Percentiles rank a stretch among this genome's conserved stretches.
phyloP scores from a whole-genome alignment of 345 rosid species.

The Hypericum perforatum region DNA sequence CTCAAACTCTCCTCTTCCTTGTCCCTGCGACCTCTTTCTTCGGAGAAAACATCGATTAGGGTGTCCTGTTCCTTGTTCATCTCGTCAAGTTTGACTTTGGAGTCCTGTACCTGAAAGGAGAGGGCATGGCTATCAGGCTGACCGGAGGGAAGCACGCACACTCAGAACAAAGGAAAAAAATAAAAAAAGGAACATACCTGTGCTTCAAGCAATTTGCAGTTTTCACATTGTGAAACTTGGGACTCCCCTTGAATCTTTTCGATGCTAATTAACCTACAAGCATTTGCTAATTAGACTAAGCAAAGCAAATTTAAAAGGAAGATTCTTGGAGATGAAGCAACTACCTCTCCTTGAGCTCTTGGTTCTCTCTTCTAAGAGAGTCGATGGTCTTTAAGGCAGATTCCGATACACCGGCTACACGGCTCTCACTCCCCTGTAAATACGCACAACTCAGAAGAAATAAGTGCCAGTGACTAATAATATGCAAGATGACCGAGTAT shows the following conservation, averaged over 20 bases:
- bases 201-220: conserved; percentile 19
- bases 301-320: not conserved
- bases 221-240: conserved; percentile 12
- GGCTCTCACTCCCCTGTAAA: conserved; percentile 20
- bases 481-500: no score
- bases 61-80: conserved; percentile 5
- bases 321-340: not conserved
- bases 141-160: conserved; percentile 1
- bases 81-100: conserved; percentile 11
- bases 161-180: not conserved
- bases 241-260: conserved; percentile 7
- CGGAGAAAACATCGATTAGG: conserved; percentile 14
- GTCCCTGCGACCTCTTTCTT: conserved; percentile 25
- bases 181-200: conserved; percentile 19
- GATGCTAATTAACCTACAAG: not conserved
- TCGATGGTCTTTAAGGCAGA: conserved; percentile 13
- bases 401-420: not conserved
- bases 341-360: conserved; percentile 17
- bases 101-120: conserved; percentile 22
- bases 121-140: not conserved
- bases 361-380: conserved; percentile 15
- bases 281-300: conserved; percentile 15
- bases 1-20: conserved; percentile 24
- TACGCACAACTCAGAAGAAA: not conserved
- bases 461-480: no score